Evolutionary conservation across 768 basidiomycete species (phyloP).

Genomic region (Sarcodon sp.): DNA sequence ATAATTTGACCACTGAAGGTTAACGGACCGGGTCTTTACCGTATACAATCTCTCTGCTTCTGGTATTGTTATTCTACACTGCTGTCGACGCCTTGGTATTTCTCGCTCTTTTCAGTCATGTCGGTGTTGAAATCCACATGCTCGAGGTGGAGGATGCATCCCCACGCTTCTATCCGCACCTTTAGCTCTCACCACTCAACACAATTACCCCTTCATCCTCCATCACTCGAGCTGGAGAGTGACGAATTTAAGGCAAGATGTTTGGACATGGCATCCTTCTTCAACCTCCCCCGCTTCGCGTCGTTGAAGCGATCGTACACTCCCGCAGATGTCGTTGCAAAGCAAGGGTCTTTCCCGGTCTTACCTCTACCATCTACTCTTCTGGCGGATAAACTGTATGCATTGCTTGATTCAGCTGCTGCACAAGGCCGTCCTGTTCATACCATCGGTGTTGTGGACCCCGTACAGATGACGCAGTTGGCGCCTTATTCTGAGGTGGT

Average conservation of each 20-base stretch:
- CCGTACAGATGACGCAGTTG: constrained; percentile 93
- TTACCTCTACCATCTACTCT: constrained; percentile 63
- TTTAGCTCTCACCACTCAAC: background rate
- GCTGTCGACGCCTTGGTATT: no score
- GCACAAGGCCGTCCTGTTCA: constrained; percentile 61
- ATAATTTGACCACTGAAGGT: no score
- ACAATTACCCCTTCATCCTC: constrained; percentile 42
- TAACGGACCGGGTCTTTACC: no score
- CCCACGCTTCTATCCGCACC: no score
- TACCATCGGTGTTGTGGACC: constrained; percentile 90
- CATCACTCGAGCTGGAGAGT: constrained; percentile 42
- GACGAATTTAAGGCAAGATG: constrained; percentile 47
- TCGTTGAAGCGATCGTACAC: constrained; percentile 70
- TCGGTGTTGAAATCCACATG: no score
- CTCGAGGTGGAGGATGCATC: no score
- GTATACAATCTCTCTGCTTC: no score
- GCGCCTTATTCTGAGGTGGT: constrained; percentile 75
- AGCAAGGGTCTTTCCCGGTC: constrained; percentile 80
- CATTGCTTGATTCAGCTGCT: constrained; percentile 47
- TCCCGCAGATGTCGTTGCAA: constrained; percentile 67
- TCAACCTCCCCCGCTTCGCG: constrained; percentile 60
- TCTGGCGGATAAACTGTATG: constrained; percentile 81
- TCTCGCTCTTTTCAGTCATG: no score
- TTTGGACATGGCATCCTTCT: constrained; percentile 60
- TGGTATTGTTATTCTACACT: no score